These are phyloP conservation scores for Pythium diclinum DNA, from an alignment of 352 stramenopile genomes.

Conservation along the genomic window DNA sequence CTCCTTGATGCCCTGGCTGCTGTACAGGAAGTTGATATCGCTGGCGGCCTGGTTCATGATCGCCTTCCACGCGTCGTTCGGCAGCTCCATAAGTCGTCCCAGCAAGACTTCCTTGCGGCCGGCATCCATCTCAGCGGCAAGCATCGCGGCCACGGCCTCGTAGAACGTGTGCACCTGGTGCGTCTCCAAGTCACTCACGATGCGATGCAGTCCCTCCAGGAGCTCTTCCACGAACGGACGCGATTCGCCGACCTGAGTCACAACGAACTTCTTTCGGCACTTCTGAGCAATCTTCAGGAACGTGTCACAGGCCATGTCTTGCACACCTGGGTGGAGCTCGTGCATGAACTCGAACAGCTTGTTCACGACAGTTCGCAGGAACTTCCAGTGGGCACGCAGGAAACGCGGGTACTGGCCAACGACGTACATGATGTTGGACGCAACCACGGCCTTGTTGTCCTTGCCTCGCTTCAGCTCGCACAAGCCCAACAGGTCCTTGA, in stretches of 20 bases:
- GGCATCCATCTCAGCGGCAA: conserved; percentile 72
- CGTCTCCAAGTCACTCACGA: conserved; percentile 97
- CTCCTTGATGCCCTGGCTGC: conserved; percentile 77
- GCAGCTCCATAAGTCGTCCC: conserved; percentile 94
- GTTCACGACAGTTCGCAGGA: conserved; percentile 99
- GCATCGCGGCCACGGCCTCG: conserved; percentile 94
- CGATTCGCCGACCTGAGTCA: conserved; percentile 91
- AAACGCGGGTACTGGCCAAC: conserved; percentile 99
- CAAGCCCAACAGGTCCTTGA: conserved; percentile 98
- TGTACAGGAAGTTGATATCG: conserved; percentile 80
- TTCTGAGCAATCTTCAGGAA: conserved; percentile 99
- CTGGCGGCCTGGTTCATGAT: conserved; percentile 78
- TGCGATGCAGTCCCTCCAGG: conserved; percentile 91
- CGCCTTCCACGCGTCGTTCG: conserved; percentile 90
- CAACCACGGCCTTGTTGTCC: conserved; percentile 99
- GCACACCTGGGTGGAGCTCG: conserved; percentile 98
- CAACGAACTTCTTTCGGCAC: conserved; percentile 97
- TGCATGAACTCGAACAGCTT: conserved; percentile 99
- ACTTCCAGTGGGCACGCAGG: conserved; percentile 99
- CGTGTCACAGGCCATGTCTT: conserved; percentile 99
- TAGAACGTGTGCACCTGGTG: conserved; percentile 99
- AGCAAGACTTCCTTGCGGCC: conserved; percentile 90
- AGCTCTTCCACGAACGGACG: conserved; percentile 97
- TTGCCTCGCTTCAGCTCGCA: conserved; percentile 98
- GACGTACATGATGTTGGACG: conserved; percentile 99